These are phyloP conservation scores for Acacia crassicarpa DNA, from an alignment of 306 rosid genomes.

Conservation along the genomic window DNA sequence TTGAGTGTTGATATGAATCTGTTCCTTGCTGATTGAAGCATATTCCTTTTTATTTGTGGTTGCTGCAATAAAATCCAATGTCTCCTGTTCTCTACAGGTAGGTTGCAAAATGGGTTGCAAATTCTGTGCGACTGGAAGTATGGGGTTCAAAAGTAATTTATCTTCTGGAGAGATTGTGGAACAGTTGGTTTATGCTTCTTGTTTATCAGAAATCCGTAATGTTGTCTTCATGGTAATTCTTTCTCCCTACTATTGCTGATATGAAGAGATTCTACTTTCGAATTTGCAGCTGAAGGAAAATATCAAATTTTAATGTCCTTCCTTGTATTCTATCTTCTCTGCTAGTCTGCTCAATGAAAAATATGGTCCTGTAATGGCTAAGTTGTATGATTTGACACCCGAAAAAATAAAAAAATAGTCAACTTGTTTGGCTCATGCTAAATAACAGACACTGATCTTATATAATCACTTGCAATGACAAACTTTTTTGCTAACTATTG, in stretches of 20 bases:
- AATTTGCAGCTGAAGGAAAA: background rate
- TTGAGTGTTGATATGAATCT: background rate
- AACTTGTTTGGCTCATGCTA: background rate
- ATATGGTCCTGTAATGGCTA: background rate
- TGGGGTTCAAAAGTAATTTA: slow-evolving; percentile 86
- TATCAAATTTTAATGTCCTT: background rate
- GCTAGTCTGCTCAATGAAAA: background rate
- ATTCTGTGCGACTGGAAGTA: slow-evolving; percentile 97
- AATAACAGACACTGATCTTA: background rate
- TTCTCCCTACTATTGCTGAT: background rate
- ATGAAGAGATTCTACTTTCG: background rate
- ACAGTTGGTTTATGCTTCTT: slow-evolving; percentile 87
- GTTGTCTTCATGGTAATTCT: slow-evolving; percentile 84
- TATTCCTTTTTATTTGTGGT: background rate
- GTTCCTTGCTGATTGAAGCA: background rate
- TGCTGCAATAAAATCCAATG: background rate
- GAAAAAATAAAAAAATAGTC: background rate
- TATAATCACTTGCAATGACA: background rate
- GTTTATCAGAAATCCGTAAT: slow-evolving; percentile 72
- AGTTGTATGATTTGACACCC: background rate
- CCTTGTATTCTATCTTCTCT: background rate
- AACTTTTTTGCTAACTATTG: background rate
- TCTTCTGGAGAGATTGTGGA: slow-evolving; percentile 84
- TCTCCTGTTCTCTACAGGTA: slow-evolving; percentile 45
- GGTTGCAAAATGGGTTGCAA: slow-evolving; percentile 99